A percentile compares a stretch with the other conserved stretches of the same genome.
phyloP scores from a whole-genome alignment of 129 eudicot species.

The Flaveria trinervia region DNA sequence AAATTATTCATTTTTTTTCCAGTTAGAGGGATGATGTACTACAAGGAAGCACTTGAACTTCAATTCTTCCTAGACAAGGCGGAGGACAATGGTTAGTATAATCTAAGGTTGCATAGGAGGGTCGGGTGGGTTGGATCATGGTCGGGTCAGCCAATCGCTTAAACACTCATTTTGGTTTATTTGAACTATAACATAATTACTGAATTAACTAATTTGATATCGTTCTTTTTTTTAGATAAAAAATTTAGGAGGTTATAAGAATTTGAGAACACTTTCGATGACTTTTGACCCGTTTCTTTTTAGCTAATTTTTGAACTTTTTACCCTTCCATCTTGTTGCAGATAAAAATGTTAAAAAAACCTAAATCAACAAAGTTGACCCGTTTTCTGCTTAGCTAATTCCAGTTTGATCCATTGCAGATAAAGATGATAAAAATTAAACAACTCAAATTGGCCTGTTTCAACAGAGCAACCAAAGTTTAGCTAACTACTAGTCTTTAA shows the following conservation, averaged over 20 bases:
- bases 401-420: background rate
- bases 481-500: constrained; percentile 25
- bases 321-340: background rate
- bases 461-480: background rate
- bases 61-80: constrained; percentile 93
- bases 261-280: constrained; percentile 5
- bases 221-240: background rate
- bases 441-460: background rate
- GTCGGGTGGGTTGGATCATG: background rate
- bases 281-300: background rate
- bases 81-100: constrained; percentile 63
- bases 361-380: background rate
- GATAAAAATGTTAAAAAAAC: background rate
- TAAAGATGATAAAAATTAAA: background rate
- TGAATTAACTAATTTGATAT: background rate
- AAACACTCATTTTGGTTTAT: background rate
- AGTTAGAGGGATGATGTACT: constrained; percentile 99
- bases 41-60: constrained; percentile 86
- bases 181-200: background rate
- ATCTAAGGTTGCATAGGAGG: constrained; percentile 3
- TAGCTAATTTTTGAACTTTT: background rate
- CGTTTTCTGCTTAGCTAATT: background rate
- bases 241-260: background rate
- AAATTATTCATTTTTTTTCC: constrained; percentile 7
- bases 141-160: background rate